These are phyloP conservation scores for Phyllostachys edulis DNA, from an alignment of 176 grass and related monocot genomes.

Conservation along the genomic window DNA sequence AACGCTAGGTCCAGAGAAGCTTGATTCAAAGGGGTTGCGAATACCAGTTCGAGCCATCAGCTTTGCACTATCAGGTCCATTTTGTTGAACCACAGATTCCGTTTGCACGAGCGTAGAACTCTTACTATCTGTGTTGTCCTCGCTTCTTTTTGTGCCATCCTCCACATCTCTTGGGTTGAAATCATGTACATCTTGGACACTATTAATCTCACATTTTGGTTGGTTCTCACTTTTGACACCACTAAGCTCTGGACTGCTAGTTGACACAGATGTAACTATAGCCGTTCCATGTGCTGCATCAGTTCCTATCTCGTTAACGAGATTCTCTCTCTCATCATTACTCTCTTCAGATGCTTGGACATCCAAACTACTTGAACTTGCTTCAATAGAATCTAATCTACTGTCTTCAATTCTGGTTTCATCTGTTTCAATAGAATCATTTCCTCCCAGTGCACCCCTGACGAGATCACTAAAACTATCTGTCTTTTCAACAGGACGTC, in stretches of 20 bases:
- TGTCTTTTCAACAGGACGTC: conserved; percentile 41
- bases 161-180: conserved; percentile 46
- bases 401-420: conserved; percentile 39
- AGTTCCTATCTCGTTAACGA: not conserved
- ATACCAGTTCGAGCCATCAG: conserved; percentile 21
- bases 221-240: not conserved
- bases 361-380: conserved; percentile 32
- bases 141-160: not conserved
- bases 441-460: conserved; percentile 8
- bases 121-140: conserved; percentile 13
- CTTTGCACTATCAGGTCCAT: conserved; percentile 36
- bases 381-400: conserved; percentile 34
- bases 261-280: not conserved
- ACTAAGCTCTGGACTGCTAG: not conserved
- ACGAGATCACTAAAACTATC: conserved; percentile 49
- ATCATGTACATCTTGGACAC: conserved; percentile 28
- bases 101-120: conserved; percentile 21
- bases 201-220: conserved; percentile 28
- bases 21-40: conserved; percentile 51
- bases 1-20: conserved; percentile 51
- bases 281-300: not conserved
- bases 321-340: conserved; percentile 1
- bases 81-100: conserved; percentile 27
- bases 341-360: conserved; percentile 25
- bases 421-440: conserved; percentile 30